Conservation (phyloP, 176 grass and related monocot genomes). For the Eleusine indica region DNA sequence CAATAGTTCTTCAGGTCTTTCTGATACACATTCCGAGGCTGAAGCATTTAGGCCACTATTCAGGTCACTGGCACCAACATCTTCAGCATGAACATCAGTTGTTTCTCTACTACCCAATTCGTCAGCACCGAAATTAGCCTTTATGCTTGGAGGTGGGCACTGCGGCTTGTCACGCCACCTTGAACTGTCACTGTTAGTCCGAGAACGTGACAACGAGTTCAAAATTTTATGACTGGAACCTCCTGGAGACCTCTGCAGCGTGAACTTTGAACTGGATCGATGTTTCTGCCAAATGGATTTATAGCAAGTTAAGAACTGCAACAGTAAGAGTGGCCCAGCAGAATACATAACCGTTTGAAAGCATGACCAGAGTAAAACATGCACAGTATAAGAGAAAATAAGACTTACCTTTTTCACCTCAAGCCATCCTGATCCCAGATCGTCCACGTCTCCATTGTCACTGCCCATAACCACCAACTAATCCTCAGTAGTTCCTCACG, state of each 20-base stretch:
- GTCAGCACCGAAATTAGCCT: constrained; percentile 5
- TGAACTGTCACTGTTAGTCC: constrained; percentile 39
- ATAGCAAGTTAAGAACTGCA: constrained; percentile 22
- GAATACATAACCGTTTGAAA: not conserved
- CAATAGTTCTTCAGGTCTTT: constrained; percentile 36
- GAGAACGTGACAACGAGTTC: constrained; percentile 34
- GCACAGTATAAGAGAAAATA: not conserved
- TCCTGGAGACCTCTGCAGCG: constrained; percentile 60
- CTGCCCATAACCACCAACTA: constrained; percentile 58
- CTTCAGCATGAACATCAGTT: constrained; percentile 35
- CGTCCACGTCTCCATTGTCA: constrained; percentile 54
- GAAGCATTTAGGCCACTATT: constrained; percentile 33
- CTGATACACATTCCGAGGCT: constrained; percentile 12
- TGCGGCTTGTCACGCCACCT: constrained; percentile 45
- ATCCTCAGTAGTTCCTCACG: constrained; percentile 1
- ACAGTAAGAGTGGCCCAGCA: not conserved
- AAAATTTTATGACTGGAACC: constrained; percentile 49
- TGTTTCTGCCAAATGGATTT: constrained; percentile 53
- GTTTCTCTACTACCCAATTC: constrained; percentile 17
- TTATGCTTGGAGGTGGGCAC: constrained; percentile 34
- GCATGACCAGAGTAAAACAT: not conserved
- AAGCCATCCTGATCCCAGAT: constrained; percentile 91
- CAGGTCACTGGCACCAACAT: constrained; percentile 27
- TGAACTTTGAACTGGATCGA: constrained; percentile 66
- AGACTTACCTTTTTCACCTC: constrained; percentile 84